phyloP scores from a whole-genome alignment of 2,329 filamentous ascomycete species.

The Beauveria sp. region DNA sequence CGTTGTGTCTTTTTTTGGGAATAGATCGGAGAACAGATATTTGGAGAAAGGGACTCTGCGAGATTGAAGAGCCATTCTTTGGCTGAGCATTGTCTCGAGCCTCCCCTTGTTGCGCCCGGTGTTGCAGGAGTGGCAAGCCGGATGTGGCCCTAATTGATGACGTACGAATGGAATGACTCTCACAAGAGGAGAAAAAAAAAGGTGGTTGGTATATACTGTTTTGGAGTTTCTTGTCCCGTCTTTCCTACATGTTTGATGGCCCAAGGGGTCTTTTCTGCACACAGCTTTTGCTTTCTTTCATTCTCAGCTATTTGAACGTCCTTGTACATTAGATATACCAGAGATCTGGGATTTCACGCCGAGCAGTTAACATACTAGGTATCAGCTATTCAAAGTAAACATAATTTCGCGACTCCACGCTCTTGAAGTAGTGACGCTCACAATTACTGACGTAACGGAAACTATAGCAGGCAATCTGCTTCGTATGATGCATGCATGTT shows the following conservation, averaged over 20 bases:
- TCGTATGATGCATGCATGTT: too few species aligned
- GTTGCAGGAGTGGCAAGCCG: neutral
- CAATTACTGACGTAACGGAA: neutral
- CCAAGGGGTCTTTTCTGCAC: neutral
- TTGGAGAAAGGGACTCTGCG: conserved; percentile 10
- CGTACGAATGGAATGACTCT: neutral
- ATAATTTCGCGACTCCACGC: neutral
- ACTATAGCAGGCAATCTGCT: too few species aligned
- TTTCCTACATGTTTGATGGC: neutral
- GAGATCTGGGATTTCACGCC: neutral
- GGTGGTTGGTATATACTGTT: neutral
- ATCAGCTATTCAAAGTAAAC: neutral
- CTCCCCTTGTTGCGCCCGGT: neutral
- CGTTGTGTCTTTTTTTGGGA: neutral
- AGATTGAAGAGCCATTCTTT: conserved; percentile 8
- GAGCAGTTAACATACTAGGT: neutral
- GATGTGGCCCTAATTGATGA: neutral
- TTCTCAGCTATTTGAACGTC: neutral
- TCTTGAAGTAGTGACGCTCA: neutral
- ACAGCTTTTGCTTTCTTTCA: neutral
- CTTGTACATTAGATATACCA: conserved; percentile 7
- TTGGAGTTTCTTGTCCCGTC: neutral
- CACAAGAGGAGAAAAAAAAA: neutral
- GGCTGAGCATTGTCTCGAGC: neutral
- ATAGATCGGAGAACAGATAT: conserved; percentile 8